Evolutionary conservation across 2,329 filamentous ascomycete species (phyloP).

Genomic region (Penicillium psychrosexuale): DNA sequence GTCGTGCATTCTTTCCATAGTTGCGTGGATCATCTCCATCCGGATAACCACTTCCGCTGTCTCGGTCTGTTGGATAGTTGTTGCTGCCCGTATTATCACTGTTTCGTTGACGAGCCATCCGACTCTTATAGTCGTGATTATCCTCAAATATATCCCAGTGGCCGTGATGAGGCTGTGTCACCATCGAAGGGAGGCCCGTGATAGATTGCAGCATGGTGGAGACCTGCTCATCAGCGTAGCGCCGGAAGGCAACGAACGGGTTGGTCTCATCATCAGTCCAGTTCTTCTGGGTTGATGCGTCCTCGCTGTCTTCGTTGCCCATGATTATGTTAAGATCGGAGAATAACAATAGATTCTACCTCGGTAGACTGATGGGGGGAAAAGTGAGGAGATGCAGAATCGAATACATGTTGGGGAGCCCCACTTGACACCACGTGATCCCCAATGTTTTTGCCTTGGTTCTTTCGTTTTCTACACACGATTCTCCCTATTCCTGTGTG

Average conservation of each 20-base stretch:
- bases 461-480: not conserved
- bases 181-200: constrained; percentile 45
- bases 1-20: constrained; percentile 2
- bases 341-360: constrained; percentile 3
- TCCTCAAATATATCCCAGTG: constrained; percentile 38
- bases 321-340: constrained; percentile 15
- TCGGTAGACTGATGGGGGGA: constrained; percentile 3
- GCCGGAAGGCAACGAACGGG: constrained; percentile 60
- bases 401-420: constrained; percentile 34
- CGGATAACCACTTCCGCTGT: constrained; percentile 6
- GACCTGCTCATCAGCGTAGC: constrained; percentile 58
- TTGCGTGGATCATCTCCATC: constrained; percentile 9
- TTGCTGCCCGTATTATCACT: constrained; percentile 7
- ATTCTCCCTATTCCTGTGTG: not conserved
- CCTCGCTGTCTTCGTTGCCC: constrained; percentile 24
- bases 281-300: constrained; percentile 8
- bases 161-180: constrained; percentile 30
- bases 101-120: constrained; percentile 17
- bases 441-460: constrained; percentile 11
- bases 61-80: constrained; percentile 9
- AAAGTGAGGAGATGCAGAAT: constrained; percentile 13
- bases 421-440: constrained; percentile 33
- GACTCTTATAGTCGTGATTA: constrained; percentile 28
- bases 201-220: constrained; percentile 53
- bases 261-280: constrained; percentile 43